These are phyloP conservation scores for Candida boidinii DNA, from an alignment of 805 yeast species.

Conservation along the genomic window DNA sequence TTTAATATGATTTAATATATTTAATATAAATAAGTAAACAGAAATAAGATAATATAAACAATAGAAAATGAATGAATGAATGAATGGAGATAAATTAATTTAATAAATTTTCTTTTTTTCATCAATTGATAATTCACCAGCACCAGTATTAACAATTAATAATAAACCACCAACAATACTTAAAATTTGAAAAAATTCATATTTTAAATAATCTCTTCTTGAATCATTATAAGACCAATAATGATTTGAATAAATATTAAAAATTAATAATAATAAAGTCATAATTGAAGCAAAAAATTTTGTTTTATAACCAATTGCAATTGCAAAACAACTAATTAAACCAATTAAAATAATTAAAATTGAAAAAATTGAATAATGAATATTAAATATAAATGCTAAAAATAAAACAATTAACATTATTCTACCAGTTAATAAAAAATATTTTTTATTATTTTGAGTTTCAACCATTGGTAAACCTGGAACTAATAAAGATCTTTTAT, in stretches of 20 bases:
- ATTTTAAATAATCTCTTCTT: slow-evolving; percentile 79
- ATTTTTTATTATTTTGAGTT: slow-evolving; percentile 67
- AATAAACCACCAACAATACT: slow-evolving; percentile 92
- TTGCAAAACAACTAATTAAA: slow-evolving; percentile 59
- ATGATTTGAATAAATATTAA: slow-evolving; percentile 74
- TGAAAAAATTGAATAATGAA: slow-evolving; percentile 62
- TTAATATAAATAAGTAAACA: too few species aligned
- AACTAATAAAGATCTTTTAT: slow-evolving; percentile 53
- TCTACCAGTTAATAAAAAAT: slow-evolving; percentile 81
- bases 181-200: slow-evolving; percentile 90
- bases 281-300: slow-evolving; percentile 72
- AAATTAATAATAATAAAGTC: slow-evolving; percentile 62
- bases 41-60: too few species aligned
- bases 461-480: slow-evolving; percentile 74
- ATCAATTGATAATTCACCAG: slow-evolving; percentile 88
- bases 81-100: slow-evolving; percentile 5
- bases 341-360: slow-evolving; percentile 62
- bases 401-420: slow-evolving; percentile 77
- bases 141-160: slow-evolving; percentile 89
- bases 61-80: too few species aligned
- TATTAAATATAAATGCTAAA: slow-evolving; percentile 72
- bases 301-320: slow-evolving; percentile 89
- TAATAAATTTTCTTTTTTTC: slow-evolving; percentile 91
- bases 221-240: slow-evolving; percentile 83
- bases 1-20: too few species aligned